These are phyloP conservation scores for Leccinum olivaceopallidum DNA, from an alignment of 768 basidiomycete genomes.

Conservation along the genomic window DNA sequence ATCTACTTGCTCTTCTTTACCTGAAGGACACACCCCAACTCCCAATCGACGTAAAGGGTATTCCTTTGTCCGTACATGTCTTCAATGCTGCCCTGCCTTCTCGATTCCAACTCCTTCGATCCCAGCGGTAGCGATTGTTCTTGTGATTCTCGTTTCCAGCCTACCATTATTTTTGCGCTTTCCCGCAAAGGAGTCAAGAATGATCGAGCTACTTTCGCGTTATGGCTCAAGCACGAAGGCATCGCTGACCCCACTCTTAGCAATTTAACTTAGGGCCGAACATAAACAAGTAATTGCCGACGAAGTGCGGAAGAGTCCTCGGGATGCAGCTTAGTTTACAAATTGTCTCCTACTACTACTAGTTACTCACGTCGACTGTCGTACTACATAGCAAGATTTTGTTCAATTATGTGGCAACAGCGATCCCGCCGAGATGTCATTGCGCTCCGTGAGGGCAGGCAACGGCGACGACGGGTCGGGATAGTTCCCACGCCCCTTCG, in stretches of 20 bases:
- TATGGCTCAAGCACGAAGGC: constrained; percentile 61
- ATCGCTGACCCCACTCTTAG: constrained; percentile 48
- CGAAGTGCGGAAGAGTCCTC: too few relatives aligned
- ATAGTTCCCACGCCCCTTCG: too few relatives aligned
- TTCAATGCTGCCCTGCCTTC: constrained; percentile 61
- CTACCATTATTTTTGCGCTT: constrained; percentile 47
- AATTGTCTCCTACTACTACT: too few relatives aligned
- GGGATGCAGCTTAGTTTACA: too few relatives aligned
- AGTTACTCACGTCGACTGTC: too few relatives aligned
- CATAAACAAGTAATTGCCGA: too few relatives aligned
- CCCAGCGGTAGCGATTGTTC: constrained; percentile 46
- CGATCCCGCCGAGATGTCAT: too few relatives aligned
- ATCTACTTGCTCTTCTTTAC: constrained; percentile 36
- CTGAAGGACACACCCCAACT: constrained; percentile 18
- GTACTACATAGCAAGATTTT: too few relatives aligned
- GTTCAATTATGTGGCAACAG: too few relatives aligned
- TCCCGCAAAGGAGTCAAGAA: constrained; percentile 47
- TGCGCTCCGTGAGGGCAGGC: too few relatives aligned
- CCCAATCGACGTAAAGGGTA: constrained; percentile 31
- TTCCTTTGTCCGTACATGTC: constrained; percentile 43
- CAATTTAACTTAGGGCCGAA: too few relatives aligned
- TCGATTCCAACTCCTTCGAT: constrained; percentile 41
- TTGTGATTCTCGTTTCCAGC: constrained; percentile 35
- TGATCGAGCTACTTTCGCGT: constrained; percentile 56
- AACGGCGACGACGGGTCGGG: too few relatives aligned